Evolutionary conservation across 2,329 filamentous ascomycete species (phyloP).

Genomic region (Parastagonospora avenae): DNA sequence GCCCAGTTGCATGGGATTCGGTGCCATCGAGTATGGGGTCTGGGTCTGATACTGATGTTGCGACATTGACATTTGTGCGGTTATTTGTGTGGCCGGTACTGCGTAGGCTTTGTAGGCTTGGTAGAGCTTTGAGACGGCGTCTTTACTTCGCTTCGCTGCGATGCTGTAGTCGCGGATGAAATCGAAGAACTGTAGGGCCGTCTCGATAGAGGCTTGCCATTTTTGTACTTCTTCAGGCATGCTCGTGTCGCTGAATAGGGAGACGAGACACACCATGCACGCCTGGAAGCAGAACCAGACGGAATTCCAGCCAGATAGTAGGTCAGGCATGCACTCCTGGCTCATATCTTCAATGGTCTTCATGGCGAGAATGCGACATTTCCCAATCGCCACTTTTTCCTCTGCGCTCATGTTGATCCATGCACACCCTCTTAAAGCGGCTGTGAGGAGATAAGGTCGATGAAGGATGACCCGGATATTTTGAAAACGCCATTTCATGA

Average conservation of each 20-base stretch:
- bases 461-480: constrained; percentile 79
- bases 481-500: constrained; percentile 84
- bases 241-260: constrained; percentile 69
- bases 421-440: constrained; percentile 60
- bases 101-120: constrained; percentile 46
- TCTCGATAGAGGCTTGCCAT: constrained; percentile 50
- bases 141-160: constrained; percentile 50
- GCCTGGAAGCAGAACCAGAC: constrained; percentile 84
- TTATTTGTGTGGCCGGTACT: constrained; percentile 15
- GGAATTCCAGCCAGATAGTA: constrained; percentile 80
- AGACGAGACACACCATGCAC: constrained; percentile 77
- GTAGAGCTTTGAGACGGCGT: constrained; percentile 50
- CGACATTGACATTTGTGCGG: constrained; percentile 20
- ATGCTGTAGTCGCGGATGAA: constrained; percentile 52
- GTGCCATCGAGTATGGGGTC: constrained; percentile 16
- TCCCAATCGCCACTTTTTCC: constrained; percentile 70
- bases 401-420: constrained; percentile 61
- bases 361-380: constrained; percentile 71
- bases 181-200: constrained; percentile 50
- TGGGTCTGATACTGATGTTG: constrained; percentile 17
- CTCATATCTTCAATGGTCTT: constrained; percentile 75
- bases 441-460: constrained; percentile 71
- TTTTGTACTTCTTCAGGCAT: constrained; percentile 47
- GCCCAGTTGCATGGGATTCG: constrained; percentile 17
- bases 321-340: constrained; percentile 70